Percentiles rank a stretch among this genome's conserved stretches.
These are phyloP conservation scores for Umbelopsis sp. DNA, from an alignment of 192 early-diverging fungal species.

Conservation along the genomic window DNA sequence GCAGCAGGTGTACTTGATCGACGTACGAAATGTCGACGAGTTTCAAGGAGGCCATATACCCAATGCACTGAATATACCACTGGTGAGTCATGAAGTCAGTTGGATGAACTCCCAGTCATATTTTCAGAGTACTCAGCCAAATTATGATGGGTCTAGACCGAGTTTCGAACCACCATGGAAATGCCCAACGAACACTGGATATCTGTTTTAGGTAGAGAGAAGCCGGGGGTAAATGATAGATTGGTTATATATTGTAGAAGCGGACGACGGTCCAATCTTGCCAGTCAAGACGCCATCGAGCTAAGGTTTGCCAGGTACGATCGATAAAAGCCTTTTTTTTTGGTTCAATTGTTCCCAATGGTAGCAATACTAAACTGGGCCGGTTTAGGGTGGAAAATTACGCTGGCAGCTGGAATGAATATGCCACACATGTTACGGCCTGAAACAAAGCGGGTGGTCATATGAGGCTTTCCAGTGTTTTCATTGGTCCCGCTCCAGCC, in stretches of 20 bases:
- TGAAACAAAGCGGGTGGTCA: constrained; percentile 13
- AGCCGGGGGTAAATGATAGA: not conserved
- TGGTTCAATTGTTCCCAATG: not conserved
- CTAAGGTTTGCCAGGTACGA: not conserved
- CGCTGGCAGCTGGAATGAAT: constrained; percentile 14
- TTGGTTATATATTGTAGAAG: constrained; percentile 9
- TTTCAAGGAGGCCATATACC: constrained; percentile 7
- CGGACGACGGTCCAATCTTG: constrained; percentile 9
- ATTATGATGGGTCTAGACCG: not conserved
- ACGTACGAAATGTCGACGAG: not conserved
- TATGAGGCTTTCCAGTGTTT: constrained; percentile 1
- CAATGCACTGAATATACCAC: constrained; percentile 2
- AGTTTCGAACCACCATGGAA: not conserved
- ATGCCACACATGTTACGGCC: not conserved
- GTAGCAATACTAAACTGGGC: not conserved
- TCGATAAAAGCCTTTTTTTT: not conserved
- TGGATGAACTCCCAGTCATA: too few species aligned
- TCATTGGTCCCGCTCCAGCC: not conserved
- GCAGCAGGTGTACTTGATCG: not conserved
- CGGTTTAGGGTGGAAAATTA: constrained; percentile 16
- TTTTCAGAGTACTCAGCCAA: too few species aligned
- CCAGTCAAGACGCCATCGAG: constrained; percentile 4
- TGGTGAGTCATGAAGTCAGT: not conserved
- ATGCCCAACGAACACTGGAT: constrained; percentile 1
- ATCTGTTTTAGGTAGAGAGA: not conserved